These are phyloP conservation scores for Cucumis sativus DNA, from an alignment of 306 rosid species.

Conservation along the genomic window Cucumber_9930_V3 NC_026658.2:6407001-6407500, in stretches of 20 bases:
- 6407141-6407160: slow-evolving; percentile 7
- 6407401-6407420: neutral
- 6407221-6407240: neutral
- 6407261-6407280: neutral
- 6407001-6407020: slow-evolving; percentile 98
- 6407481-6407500: neutral
- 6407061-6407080: slow-evolving; percentile 99
- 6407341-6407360: neutral
- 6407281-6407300: neutral
- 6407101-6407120: slow-evolving; percentile 26
- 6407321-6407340: neutral
- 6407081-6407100: slow-evolving; percentile 99
- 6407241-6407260: neutral
- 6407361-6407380: neutral
- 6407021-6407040: slow-evolving; percentile 95
- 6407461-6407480: neutral
- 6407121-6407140: slow-evolving; percentile 34
- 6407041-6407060: slow-evolving; percentile 98
- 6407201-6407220: neutral
- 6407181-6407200: neutral
- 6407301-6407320: neutral
- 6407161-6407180: neutral
- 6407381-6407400: neutral
- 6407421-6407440: neutral
- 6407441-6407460: neutral